A percentile compares a stretch with the other conserved stretches of the same genome.
These are phyloP conservation scores for Blastocystis hominis DNA, from an alignment of 352 stramenopile species.

Conservation along the genomic window DNA sequence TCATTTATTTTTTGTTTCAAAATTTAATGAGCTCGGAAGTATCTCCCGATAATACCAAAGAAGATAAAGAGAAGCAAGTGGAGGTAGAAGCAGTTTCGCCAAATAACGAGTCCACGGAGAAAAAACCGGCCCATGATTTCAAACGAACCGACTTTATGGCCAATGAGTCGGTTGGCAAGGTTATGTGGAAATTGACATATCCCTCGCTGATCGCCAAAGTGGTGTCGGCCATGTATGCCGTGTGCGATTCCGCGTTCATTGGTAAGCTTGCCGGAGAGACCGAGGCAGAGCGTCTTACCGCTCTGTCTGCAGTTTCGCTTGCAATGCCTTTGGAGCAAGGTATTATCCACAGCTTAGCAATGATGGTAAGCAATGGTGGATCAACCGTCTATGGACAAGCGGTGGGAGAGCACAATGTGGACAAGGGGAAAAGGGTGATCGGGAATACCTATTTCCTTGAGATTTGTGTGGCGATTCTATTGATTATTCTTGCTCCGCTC, in stretches of 20 bases:
- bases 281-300: not conserved
- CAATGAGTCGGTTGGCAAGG: constrained; percentile 27
- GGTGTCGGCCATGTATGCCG: constrained; percentile 13
- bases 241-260: constrained; percentile 51
- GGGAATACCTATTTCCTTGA: constrained; percentile 52
- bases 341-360: constrained; percentile 30
- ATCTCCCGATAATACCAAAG: not conserved
- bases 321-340: constrained; percentile 48
- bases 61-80: not conserved
- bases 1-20: not conserved
- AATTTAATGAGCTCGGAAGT: not conserved
- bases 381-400: constrained; percentile 24
- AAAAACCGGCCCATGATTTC: not conserved
- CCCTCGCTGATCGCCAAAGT: constrained; percentile 45
- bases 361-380: constrained; percentile 50
- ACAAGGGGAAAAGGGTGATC: constrained; percentile 7
- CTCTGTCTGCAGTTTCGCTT: constrained; percentile 12
- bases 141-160: not conserved
- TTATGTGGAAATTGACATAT: constrained; percentile 55
- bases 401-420: constrained; percentile 23
- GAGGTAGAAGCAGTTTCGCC: not conserved
- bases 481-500: not conserved
- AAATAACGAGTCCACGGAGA: too few species aligned
- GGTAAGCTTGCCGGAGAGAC: constrained; percentile 36
- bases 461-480: not conserved